Percentiles rank a stretch among this genome's conserved stretches.
Evolutionary conservation across 192 early-diverging fungal species (phyloP).

Genomic region (Coemansia sp.): DNA sequence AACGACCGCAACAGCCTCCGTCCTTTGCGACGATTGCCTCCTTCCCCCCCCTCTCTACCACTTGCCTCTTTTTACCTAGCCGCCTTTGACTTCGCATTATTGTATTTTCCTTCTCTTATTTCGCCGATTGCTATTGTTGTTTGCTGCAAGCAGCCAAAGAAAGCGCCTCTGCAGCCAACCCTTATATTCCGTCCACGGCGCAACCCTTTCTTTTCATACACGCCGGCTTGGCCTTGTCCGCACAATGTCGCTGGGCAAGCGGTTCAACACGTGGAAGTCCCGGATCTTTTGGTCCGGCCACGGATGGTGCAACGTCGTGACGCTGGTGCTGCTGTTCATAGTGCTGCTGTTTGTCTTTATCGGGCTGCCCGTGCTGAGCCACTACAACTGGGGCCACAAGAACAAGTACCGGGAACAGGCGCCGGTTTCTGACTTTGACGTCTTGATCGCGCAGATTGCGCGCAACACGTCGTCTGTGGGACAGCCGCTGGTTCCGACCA

Average conservation of each 20-base stretch:
- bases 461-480: constrained; percentile 28
- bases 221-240: neutral
- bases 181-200: too few species aligned
- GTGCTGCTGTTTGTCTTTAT: constrained; percentile 53
- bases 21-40: neutral
- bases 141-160: too few species aligned
- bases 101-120: neutral
- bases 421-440: constrained; percentile 42
- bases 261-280: constrained; percentile 35
- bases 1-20: neutral
- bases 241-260: constrained; percentile 33
- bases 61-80: neutral
- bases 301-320: constrained; percentile 55
- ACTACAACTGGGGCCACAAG: constrained; percentile 49
- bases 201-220: neutral
- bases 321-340: constrained; percentile 39
- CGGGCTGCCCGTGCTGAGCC: constrained; percentile 47
- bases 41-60: neutral
- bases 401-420: constrained; percentile 3
- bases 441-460: constrained; percentile 25
- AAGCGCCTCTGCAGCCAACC: neutral
- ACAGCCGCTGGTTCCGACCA: constrained; percentile 40
- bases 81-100: neutral
- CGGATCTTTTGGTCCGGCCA: constrained; percentile 49
- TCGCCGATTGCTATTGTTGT: neutral